Conservation (phyloP, 2,329 filamentous ascomycete species). For the Sarocladium oryzae region DNA sequence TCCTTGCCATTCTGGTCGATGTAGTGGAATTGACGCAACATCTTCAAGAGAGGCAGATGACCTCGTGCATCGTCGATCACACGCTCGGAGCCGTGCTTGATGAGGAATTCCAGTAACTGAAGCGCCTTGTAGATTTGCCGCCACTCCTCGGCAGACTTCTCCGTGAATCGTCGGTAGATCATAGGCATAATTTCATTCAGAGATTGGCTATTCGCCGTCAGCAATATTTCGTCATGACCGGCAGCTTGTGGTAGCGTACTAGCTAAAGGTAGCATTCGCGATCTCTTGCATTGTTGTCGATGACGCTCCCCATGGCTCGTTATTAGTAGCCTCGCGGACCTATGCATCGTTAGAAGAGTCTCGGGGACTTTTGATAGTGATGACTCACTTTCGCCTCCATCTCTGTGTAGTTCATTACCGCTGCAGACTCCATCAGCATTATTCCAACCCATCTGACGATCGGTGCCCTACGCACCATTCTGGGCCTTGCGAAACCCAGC, state of each 20-base stretch:
- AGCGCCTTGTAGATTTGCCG: constrained; percentile 98
- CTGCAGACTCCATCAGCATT: constrained; percentile 40
- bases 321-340: constrained; percentile 98
- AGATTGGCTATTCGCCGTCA: constrained; percentile 59
- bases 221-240: constrained; percentile 8
- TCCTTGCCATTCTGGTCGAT: constrained; percentile 97
- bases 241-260: constrained; percentile 52
- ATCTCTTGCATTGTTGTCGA: constrained; percentile 94
- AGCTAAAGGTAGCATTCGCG: constrained; percentile 94
- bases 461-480: constrained; percentile 61
- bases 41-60: constrained; percentile 91
- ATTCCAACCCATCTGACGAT: constrained; percentile 12
- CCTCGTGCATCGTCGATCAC: constrained; percentile 96
- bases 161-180: constrained; percentile 98
- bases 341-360: constrained; percentile 25
- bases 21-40: constrained; percentile 97
- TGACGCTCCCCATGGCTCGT: constrained; percentile 91
- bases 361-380: neutral
- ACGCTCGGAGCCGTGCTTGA: constrained; percentile 96
- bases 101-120: constrained; percentile 90
- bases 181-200: constrained; percentile 99
- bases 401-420: constrained; percentile 97
- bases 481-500: constrained; percentile 91
- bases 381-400: constrained; percentile 65
- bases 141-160: constrained; percentile 98